A percentile compares a stretch with the other conserved stretches of the same genome.
Evolutionary conservation across 2,329 filamentous ascomycete species (phyloP).

Genomic region (Acephala macrosclerotiorum): DNA sequence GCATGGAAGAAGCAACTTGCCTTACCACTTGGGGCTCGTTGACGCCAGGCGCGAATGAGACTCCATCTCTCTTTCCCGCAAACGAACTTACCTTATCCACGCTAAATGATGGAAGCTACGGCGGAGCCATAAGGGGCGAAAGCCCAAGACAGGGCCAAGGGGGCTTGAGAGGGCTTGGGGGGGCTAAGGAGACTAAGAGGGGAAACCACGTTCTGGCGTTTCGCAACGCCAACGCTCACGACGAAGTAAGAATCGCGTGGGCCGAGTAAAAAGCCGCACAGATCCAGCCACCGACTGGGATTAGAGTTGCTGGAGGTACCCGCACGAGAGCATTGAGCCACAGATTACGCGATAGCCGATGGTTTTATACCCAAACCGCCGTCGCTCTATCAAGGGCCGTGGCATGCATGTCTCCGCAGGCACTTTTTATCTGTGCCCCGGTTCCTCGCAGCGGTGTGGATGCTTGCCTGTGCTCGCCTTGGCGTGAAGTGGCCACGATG

Average conservation of each 20-base stretch:
- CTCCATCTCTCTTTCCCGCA: conserved; percentile 1
- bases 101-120: not conserved
- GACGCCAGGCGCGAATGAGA: conserved; percentile 1
- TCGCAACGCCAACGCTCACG: not conserved
- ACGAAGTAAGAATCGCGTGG: not conserved
- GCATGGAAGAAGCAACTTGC: not conserved
- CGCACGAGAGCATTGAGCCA: not conserved
- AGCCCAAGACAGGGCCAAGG: not conserved
- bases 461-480: not conserved
- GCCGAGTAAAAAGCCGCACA: not conserved
- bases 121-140: not conserved
- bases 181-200: not conserved
- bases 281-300: not conserved
- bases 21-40: conserved; percentile 1
- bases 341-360: not conserved
- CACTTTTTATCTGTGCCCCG: not conserved
- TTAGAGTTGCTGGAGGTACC: not conserved
- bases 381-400: not conserved
- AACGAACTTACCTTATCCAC: not conserved
- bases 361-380: not conserved
- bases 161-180: too few relatives aligned
- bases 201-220: not conserved
- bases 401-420: not conserved
- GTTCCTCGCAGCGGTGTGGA: conserved; percentile 2
- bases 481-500: not conserved